These are phyloP conservation scores for Toxoplasma gondii DNA, from an alignment of 169 alveolate genomes.

Conservation along the genomic window DNA sequence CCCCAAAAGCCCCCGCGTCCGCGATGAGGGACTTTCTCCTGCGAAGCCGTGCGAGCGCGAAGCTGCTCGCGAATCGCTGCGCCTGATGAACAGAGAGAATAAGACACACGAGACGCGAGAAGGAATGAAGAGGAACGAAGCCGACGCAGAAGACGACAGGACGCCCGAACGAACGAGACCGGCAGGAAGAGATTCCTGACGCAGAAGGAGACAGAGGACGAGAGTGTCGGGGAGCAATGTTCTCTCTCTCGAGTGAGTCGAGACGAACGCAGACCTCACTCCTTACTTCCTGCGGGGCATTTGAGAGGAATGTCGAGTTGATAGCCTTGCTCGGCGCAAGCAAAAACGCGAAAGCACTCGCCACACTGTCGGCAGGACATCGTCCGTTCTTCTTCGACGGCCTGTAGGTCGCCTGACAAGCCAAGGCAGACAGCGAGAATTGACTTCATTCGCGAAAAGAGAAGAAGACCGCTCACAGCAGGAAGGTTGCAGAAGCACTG, in stretches of 20 bases:
- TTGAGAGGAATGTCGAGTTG: neutral
- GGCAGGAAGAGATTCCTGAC: neutral
- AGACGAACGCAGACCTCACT: neutral
- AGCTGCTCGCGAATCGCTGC: neutral
- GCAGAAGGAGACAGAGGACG: neutral
- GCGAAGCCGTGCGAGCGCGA: neutral
- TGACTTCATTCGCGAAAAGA: neutral
- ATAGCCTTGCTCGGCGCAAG: neutral
- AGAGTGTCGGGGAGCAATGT: too few species aligned
- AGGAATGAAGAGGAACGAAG: too few species aligned
- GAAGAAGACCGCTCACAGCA: neutral
- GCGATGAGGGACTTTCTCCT: neutral
- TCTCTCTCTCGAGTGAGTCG: too few species aligned
- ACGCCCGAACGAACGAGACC: neutral
- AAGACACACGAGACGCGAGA: neutral
- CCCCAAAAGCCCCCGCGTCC: constrained; percentile 27
- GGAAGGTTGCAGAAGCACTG: too few species aligned
- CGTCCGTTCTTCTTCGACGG: constrained; percentile 23
- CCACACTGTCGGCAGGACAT: constrained; percentile 21
- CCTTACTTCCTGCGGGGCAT: constrained; percentile 28
- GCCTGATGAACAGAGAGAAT: neutral
- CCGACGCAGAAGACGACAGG: too few species aligned
- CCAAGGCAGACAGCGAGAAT: neutral
- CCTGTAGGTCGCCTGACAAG: neutral
- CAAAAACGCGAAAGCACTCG: neutral